Evolutionary conservation across 2,329 filamentous ascomycete genomes (phyloP), one percentile per base, ranked within the genome.

Genomic region (Aspergillus aculeatinus): DNA sequence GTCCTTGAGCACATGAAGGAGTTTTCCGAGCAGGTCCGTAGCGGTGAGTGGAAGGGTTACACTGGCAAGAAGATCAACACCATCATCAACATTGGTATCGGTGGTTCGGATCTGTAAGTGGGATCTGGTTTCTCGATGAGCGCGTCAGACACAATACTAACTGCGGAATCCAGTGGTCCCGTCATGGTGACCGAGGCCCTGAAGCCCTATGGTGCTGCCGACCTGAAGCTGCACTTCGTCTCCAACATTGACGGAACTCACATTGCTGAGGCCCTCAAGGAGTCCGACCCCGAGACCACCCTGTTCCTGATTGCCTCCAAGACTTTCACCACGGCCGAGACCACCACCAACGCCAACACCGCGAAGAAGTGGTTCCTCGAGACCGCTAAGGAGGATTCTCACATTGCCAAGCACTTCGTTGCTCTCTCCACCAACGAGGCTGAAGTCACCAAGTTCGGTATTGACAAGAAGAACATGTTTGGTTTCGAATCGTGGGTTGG

Each of bases 231-330:
- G 50, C 94, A 98, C 85, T 99, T 99, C 72, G 95, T 99, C 69
- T 98, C 94, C 82, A 99, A 99, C 85, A 98, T 99, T 75, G 95
- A 99, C 76, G 95, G 95, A 68, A 99, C 95, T 58, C 95, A 99
- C 82, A 92, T 98, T 76, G 91, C 92, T 51, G 95, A 99, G 82
- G 93, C 95, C 54, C 86, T 98, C 62, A 89, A 87, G 74, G 81
- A 88, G 71, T 96, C 94, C 9, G 88, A 99, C 77, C 94, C 94
- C 52, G 95, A 99, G 83, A 97, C 94, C 51, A 97, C 95, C n/a
- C 89, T 99, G 65, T 98, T 99, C 89, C 85, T 99, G 69, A 87
- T 99, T 70, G 95, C 95, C 59, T 98, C 94, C 79, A 99, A 99
- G 89, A 99, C 95, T 65, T 99, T 99, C 81, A 99, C 95, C 65